Base-by-base conservation (phyloP, 2,329 filamentous ascomycete species). In the Apiospora koreana region DNA sequence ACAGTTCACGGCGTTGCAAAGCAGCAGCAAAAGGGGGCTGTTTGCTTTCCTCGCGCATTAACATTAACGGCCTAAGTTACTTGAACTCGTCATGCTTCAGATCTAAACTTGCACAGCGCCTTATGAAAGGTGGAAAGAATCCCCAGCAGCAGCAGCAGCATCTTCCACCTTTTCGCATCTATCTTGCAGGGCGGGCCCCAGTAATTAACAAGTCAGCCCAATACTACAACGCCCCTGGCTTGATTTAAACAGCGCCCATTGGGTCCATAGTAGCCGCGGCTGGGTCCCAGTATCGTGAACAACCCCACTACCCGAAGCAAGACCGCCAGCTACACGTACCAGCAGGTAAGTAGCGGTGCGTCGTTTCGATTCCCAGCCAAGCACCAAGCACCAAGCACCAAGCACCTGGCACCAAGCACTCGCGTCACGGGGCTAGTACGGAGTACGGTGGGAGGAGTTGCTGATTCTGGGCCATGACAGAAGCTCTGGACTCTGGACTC, bases 321-420 rank as follows among this genome's bases (percentile, higher is more conserved):
- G 48, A 68, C 69, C 70, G 69, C 65, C 45, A 66, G 68, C 68
- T 69, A 68, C n/a, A n/a, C n/a, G n/a, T n/a, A n/a, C 70, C 70
- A 62, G 28, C 54, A 62, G 38, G 68, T 48, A 73, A 73, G 67
- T 69, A 73, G 72, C 72, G 72, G 72, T 73, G 72, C 72, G 68
- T 68, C 62, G 43, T 66, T 69, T 35, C 6, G 28, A 64, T 42
- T 43, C 65, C 41, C 65, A 62, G 54, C 54, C 54, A 62, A 62
- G n/a, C n/a, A n/a, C n/a, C n/a, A n/a, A n/a, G n/a, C n/a, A n/a
- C n/a, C n/a, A n/a, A n/a, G n/a, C n/a, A n/a, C n/a, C n/a, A n/a
- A n/a, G n/a, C n/a, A n/a, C n/a, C n/a, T n/a, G n/a, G n/a, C n/a
- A n/a, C 54, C 54, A 62, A 62, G 54, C 31, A 62, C 54, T 45